Percentiles rank a stretch among this genome's conserved stretches.
Conservation (phyloP, 441 rosid genomes). For the Isatis lusitanica region DNA sequence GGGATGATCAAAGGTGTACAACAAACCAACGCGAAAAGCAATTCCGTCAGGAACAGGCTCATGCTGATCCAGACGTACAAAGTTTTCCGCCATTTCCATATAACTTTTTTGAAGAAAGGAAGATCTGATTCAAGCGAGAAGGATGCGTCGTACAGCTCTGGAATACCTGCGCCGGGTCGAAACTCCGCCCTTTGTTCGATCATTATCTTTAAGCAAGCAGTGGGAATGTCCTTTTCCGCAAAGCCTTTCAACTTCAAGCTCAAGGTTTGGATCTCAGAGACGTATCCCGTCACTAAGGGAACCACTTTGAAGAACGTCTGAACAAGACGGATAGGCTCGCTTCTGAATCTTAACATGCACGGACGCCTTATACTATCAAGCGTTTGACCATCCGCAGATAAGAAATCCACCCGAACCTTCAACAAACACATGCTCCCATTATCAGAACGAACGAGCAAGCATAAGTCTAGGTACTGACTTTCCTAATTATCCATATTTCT, state of each 20-base stretch:
- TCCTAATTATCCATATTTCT: too few relatives aligned
- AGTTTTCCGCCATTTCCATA: constrained; percentile 83
- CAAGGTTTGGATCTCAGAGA: constrained; percentile 71
- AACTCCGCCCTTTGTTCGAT: constrained; percentile 80
- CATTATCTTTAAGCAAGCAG: constrained; percentile 66
- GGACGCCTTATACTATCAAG: constrained; percentile 63
- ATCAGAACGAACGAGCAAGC: background rate
- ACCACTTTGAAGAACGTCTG: constrained; percentile 62
- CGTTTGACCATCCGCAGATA: constrained; percentile 56
- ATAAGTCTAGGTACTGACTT: background rate
- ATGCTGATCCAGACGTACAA: constrained; percentile 67
- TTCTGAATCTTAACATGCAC: constrained; percentile 70
- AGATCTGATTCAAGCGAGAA: constrained; percentile 62
- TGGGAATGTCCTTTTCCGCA: constrained; percentile 55
- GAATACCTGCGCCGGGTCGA: constrained; percentile 72
- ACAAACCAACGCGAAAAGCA: constrained; percentile 57
- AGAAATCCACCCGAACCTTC: constrained; percentile 75
- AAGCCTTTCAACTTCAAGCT: constrained; percentile 61
- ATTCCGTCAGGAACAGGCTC: constrained; percentile 47
- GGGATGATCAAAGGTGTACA: constrained; percentile 75
- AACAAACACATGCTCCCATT: constrained; percentile 22
- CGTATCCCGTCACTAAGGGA: constrained; percentile 71
- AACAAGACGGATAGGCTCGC: constrained; percentile 65
- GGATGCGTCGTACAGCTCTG: constrained; percentile 74
- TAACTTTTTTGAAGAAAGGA: constrained; percentile 55